Evolutionary conservation across 495 filamentous ascomycete species (phyloP).

Genomic region (Penicillium odoratum): DNA sequence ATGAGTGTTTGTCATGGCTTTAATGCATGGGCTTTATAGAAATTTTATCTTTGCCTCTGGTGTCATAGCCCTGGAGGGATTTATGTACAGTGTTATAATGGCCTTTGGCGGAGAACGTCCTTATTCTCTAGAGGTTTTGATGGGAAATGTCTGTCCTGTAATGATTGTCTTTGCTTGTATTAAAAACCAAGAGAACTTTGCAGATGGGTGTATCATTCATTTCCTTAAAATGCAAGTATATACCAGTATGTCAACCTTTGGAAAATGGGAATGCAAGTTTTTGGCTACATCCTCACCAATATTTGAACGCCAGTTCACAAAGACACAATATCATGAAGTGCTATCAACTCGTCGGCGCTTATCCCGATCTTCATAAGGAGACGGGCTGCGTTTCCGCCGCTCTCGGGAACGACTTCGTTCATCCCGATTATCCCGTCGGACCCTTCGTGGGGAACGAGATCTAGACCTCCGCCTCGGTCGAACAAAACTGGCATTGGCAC

Average conservation of each 20-base stretch:
- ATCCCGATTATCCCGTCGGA: conserved; percentile 17
- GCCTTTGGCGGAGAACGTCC: too few species aligned
- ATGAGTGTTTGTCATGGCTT: conserved; percentile 21
- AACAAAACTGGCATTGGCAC: conserved; percentile 51
- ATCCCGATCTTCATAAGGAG: conserved; percentile 62
- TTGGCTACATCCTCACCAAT: conserved; percentile 3
- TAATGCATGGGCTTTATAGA: not conserved
- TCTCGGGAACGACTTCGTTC: conserved; percentile 49
- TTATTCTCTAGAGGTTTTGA: not conserved
- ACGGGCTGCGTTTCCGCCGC: conserved; percentile 64
- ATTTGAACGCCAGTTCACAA: conserved; percentile 26
- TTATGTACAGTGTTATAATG: too few species aligned
- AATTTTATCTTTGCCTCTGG: too few species aligned
- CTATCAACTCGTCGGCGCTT: conserved; percentile 65
- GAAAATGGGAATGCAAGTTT: conserved; percentile 1
- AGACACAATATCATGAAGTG: conserved; percentile 24
- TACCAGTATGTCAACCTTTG: not conserved
- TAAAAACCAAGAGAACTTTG: not conserved
- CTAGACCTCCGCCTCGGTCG: conserved; percentile 37
- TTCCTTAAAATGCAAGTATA: conserved; percentile 14
- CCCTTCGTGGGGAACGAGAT: conserved; percentile 37
- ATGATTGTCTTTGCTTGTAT: not conserved
- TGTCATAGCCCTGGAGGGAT: too few species aligned
- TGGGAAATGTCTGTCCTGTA: not conserved
- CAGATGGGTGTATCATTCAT: conserved; percentile 11